Evolutionary conservation across 352 stramenopile genomes (phyloP), one percentile per base, ranked within the genome.

Genomic region (Phytophthora melonis): DNA sequence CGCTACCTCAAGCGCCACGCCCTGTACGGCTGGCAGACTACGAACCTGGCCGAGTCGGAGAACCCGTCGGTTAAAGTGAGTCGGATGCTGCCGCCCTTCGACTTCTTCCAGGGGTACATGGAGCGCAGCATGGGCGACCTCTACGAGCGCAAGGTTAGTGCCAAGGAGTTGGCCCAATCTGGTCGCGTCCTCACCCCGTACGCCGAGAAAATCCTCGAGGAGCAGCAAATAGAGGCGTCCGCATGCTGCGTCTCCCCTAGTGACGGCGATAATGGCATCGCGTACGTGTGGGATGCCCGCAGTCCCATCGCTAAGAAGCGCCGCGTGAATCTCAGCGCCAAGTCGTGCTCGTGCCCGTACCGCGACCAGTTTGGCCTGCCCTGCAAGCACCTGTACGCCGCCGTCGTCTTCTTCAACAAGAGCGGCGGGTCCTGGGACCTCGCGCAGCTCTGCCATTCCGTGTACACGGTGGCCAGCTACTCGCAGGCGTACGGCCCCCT

Each of bases 81-180:
- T 13, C 60, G 75, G 10, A 72, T 75, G 16, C 54, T 78, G 43
- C 66, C 77, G 6, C 80, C 77, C 2, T 86, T 86, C 36, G 77
- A 83, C 47, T 84, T 86, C 34, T 86, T 84, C 49, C 78, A 83
- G 58, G 49, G 68, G 11, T 87, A 83, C 49, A 87, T 87, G 80
- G 77, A 87, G 63, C 75, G 77, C 36, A 82, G 75, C 27, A 85
- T 85, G 80, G 64, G 68, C 1, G 47, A 70, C 7, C 39, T 83
- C n/a, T 86, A 86, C 52, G 63, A 81, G 21, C 68, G 80, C n/a
- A 86, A 86, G 49, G 63, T 80, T n/a, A 56, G 75, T 7, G 70
- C 43, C 19, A 81, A 83, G 53, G 63, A 65, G n/a, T 81, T 67
- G 70, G 6, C 76, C 16, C 68, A 75, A 53, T 11, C 58, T 7